phyloP scores from a whole-genome alignment of 1,284 basidiomycete species.

The Cutaneotrichosporon dermatis region DNA sequence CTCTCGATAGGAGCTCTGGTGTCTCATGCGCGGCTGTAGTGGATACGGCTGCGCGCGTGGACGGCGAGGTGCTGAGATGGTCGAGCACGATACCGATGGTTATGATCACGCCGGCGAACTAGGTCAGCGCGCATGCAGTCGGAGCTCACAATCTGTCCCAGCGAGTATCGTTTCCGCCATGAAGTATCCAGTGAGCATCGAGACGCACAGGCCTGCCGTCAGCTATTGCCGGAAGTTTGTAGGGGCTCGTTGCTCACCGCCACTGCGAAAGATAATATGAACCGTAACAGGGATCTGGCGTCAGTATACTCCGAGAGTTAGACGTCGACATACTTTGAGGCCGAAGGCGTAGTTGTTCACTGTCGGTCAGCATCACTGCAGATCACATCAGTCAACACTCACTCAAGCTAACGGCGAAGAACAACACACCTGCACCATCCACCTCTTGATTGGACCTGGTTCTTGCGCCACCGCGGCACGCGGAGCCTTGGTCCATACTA shows the following conservation, averaged over 20 bases:
- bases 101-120: constrained; percentile 67
- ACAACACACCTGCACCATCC: constrained; percentile 77
- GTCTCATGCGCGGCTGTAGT: not conserved
- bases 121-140: not conserved
- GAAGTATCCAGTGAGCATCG: constrained; percentile 47
- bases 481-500: constrained; percentile 21
- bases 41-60: not conserved
- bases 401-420: constrained; percentile 66
- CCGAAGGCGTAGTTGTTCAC: constrained; percentile 89
- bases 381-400: constrained; percentile 2
- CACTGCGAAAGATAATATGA: constrained; percentile 90
- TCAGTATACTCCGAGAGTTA: constrained; percentile 2
- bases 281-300: constrained; percentile 78
- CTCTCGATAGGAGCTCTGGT: constrained; percentile 34
- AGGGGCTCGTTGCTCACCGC: constrained; percentile 60
- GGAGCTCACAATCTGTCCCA: constrained; percentile 55
- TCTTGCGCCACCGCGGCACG: constrained; percentile 41
- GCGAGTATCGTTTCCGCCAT: constrained; percentile 60
- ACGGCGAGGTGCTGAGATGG: constrained; percentile 60
- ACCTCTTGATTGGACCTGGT: constrained; percentile 66
- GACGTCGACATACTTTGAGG: constrained; percentile 47
- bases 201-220: constrained; percentile 45
- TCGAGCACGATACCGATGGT: constrained; percentile 74
- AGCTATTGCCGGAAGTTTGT: not conserved
- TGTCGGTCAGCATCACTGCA: constrained; percentile 16